Evolutionary conservation across 306 rosid species (phyloP), one percentile per base, ranked within the genome.

Genomic region (Oxytropis ochrocephala): DNA sequence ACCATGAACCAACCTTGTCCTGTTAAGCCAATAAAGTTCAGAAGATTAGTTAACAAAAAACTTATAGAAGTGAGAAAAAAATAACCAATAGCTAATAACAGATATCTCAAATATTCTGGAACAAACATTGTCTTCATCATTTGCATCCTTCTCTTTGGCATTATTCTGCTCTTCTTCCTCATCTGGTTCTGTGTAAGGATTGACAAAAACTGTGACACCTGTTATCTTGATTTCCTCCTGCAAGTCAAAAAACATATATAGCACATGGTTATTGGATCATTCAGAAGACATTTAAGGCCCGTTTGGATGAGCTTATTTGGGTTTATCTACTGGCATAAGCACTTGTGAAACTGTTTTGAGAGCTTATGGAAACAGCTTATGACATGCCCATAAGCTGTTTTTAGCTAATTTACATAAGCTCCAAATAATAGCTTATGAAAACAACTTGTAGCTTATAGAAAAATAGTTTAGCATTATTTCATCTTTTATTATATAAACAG

Each of bases 151-250:
- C 77, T 81, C 88, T 75, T 87, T 75, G 36, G 82, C 83, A 68
- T 80, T 83, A 50, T 79, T 84, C 83, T 84, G 80, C 72, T 85
- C 86, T 65, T 86, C 85, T 69, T 73, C 98, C 79, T 90, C 99
- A 14, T 91, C 97, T n/a, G 91, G 96, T 77, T 95, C 99, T 5
- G 88, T 33, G 74, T 91, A 89, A 18, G 99, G 96, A 79, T 95
- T 95, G 72, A 95, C 92, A 64, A 91, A 95, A 70, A 85, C 70
- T 7, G 91, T 80, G 66, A 91, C 86, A 67, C 83, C 72, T 35
- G 85, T 89, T 75, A 95, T 91, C 85, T 95, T 91, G 79, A 94
- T 89, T 73, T 95, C 99, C 74, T 95, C 99, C 99, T 95, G 86
- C 78, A 76, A 53, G 64, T 53, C 39, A 62, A 21, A 21, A 70